Conservation (phyloP, 495 filamentous ascomycete genomes). For the Pseudoneurospora amorphoporcata region DNA sequence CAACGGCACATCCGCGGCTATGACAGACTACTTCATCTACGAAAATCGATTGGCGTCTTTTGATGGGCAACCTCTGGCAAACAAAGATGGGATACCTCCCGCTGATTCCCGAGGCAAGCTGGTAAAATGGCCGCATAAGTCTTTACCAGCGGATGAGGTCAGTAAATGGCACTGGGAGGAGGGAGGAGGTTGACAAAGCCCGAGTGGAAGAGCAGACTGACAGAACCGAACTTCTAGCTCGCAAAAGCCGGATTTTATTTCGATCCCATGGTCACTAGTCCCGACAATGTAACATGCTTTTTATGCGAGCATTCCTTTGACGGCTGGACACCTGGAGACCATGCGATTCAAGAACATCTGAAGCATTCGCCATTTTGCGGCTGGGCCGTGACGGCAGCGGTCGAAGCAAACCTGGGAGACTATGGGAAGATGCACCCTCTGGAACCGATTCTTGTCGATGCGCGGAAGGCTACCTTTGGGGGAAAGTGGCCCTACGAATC, state of each 20-base stretch:
- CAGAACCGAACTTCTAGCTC: slow-evolving; percentile 42
- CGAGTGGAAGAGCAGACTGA: neutral
- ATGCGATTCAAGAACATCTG: slow-evolving; percentile 73
- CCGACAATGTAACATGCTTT: slow-evolving; percentile 87
- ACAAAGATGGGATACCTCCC: slow-evolving; percentile 58
- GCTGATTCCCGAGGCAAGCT: slow-evolving; percentile 47
- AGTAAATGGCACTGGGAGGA: slow-evolving; percentile 9
- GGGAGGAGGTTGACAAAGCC: neutral
- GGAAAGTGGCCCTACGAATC: slow-evolving; percentile 77
- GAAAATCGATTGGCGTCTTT: slow-evolving; percentile 71
- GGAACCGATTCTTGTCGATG: slow-evolving; percentile 55
- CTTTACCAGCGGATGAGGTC: slow-evolving; percentile 55
- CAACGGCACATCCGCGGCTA: slow-evolving; percentile 8
- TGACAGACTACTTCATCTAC: slow-evolving; percentile 41
- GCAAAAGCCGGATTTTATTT: slow-evolving; percentile 88
- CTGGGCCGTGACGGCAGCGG: slow-evolving; percentile 73
- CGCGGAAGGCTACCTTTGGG: slow-evolving; percentile 70
- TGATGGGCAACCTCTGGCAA: slow-evolving; percentile 34
- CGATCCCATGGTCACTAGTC: slow-evolving; percentile 57
- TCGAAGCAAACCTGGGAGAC: slow-evolving; percentile 56
- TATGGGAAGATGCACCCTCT: slow-evolving; percentile 61
- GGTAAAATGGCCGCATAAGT: slow-evolving; percentile 67
- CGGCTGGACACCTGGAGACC: slow-evolving; percentile 81
- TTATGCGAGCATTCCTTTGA: slow-evolving; percentile 68
- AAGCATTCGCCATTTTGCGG: slow-evolving; percentile 72